Percentiles rank a stretch among this genome's conserved stretches.
phyloP scores from a whole-genome alignment of 129 eudicot species.

The Artemisia tridentata region DNA sequence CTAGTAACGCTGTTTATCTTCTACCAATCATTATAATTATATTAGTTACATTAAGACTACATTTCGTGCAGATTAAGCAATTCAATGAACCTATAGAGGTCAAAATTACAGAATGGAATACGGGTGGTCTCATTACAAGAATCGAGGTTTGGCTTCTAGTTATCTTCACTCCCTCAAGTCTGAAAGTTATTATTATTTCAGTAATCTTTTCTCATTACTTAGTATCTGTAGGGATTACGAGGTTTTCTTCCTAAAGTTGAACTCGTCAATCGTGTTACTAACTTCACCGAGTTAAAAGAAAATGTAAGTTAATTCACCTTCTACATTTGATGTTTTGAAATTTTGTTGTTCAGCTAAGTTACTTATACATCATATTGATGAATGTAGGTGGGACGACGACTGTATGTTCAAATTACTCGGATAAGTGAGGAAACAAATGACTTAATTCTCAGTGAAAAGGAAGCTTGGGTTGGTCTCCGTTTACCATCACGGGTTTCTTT shows the following conservation, averaged over 20 bases:
- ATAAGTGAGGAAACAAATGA: conserved; percentile 82
- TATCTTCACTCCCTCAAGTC: neutral
- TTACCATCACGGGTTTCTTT: conserved; percentile 8
- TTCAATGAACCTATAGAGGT: conserved; percentile 84
- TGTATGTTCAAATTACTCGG: conserved; percentile 71
- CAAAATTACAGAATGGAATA: conserved; percentile 90
- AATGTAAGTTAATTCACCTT: conserved; percentile 45
- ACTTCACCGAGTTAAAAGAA: conserved; percentile 69
- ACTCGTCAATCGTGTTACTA: conserved; percentile 68
- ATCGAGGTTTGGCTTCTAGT: conserved; percentile 63
- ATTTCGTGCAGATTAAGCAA: conserved; percentile 67
- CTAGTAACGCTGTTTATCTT: neutral
- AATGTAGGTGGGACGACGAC: conserved; percentile 73
- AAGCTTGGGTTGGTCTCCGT: conserved; percentile 79
- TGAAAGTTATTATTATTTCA: neutral
- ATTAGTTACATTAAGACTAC: conserved; percentile 13
- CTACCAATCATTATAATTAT: neutral
- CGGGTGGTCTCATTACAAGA: conserved; percentile 90
- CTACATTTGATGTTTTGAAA: too few species aligned
- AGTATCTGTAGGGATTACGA: conserved; percentile 71
- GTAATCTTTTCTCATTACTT: neutral
- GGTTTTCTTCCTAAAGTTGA: conserved; percentile 93
- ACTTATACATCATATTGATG: conserved; percentile 22
- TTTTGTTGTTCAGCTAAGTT: conserved; percentile 8
- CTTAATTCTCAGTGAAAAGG: conserved; percentile 86